Evolutionary conservation across 106 monocot genomes (phyloP), one percentile per base, ranked within the genome.

Genomic region (Dendrobium catenatum): DNA sequence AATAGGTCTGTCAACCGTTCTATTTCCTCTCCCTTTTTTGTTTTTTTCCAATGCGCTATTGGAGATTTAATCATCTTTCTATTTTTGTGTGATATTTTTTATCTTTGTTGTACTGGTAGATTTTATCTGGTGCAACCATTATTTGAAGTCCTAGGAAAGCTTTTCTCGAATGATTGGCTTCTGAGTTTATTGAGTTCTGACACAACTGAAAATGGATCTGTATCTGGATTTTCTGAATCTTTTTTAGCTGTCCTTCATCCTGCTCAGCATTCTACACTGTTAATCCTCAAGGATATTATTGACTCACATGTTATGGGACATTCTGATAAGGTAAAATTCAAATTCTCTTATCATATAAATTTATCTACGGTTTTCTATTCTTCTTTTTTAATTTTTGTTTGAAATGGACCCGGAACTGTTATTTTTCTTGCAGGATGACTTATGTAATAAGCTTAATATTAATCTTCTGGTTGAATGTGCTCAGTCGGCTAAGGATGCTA

Each of bases 271-370:
- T 78, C 83, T 18, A 81, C 86, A 82, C 77, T 99, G 8, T n/a
- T 89, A 56, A 83, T 95, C 41, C 91, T 99, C 41, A 89, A 91
- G 79, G 87, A 99, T 82, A 91, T 95, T 43, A 84, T 37, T 75
- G 89, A 86, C 80, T 87, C 86, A 44, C 47, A 82, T 44, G 41
- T 79, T 22, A 54, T 76, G 15, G 79, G 78, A 66, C 56, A 44
- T 73, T 79, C 84, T 81, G 22, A 48, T 5, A 81, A 75, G 78
- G 91, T 91, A 74, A 66, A 41, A 72, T 20, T 20, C 11, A 49
- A 19, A 54, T 10, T 22, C 3, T 73, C 18, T 22, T 26, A 13
- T 33, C 5, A 4, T 33, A 70, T 70, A 33, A 44, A 33, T 56
- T 68, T 73, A 22, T 19, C 49, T 37, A 51, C 15, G 54, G 31